Evolutionary conservation across 805 yeast genomes (phyloP).

Genomic region (Candida palmyrensis): DNA sequence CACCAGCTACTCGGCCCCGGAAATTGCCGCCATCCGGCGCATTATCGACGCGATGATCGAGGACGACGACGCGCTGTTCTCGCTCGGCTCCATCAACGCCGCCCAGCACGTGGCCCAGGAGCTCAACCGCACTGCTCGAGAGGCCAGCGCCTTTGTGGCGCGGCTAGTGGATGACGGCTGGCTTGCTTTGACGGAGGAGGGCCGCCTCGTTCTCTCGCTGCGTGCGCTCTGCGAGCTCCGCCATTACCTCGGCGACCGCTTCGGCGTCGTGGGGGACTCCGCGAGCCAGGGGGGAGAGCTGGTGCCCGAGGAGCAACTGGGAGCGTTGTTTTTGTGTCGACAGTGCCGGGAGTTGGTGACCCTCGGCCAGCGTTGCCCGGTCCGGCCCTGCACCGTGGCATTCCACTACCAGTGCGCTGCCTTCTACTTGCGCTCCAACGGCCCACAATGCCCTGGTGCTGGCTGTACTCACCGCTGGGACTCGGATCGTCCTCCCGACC

Average conservation of each 20-base stretch:
- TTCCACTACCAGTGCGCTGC: slow-evolving; percentile 48
- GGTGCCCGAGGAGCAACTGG: slow-evolving; percentile 15
- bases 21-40: slow-evolving; percentile 38
- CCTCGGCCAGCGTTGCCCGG: slow-evolving; percentile 40
- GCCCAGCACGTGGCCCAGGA: slow-evolving; percentile 21
- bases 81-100: slow-evolving; percentile 31
- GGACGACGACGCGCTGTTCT: slow-evolving; percentile 27
- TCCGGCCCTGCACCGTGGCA: slow-evolving; percentile 27
- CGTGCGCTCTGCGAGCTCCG: slow-evolving; percentile 45
- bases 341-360: slow-evolving; percentile 54
- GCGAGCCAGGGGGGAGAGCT: slow-evolving; percentile 16
- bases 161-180: slow-evolving; percentile 48
- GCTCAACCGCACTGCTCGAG: slow-evolving; percentile 24
- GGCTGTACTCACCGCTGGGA: slow-evolving; percentile 12
- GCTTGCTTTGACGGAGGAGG: slow-evolving; percentile 32
- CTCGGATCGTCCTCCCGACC: slow-evolving; percentile 10
- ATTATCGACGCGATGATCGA: slow-evolving; percentile 44
- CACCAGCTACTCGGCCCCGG: slow-evolving; percentile 30
- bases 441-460: slow-evolving; percentile 30
- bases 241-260: slow-evolving; percentile 38
- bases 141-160: slow-evolving; percentile 35
- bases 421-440: slow-evolving; percentile 19
- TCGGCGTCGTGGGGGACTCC: slow-evolving; percentile 31
- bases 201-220: slow-evolving; percentile 34
- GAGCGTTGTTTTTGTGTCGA: slow-evolving; percentile 39